Evolutionary conservation across 2,329 filamentous ascomycete genomes (phyloP).

Genomic region (Apiospora hydei): DNA sequence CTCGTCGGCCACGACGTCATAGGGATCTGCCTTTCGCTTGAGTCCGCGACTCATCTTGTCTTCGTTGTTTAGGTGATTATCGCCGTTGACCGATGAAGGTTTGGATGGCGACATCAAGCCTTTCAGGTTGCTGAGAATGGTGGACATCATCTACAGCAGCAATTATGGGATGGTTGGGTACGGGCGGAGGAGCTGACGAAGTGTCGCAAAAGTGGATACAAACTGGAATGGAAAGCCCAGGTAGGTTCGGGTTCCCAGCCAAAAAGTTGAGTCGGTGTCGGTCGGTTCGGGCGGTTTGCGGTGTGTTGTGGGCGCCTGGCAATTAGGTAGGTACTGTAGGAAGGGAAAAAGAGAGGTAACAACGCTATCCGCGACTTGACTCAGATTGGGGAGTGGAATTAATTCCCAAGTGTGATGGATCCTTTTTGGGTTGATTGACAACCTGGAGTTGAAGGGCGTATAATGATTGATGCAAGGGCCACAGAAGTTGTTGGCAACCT

Average conservation of each 20-base stretch:
- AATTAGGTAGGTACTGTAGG: too few relatives aligned
- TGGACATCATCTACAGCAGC: conserved; percentile 21
- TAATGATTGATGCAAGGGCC: conserved; percentile 9
- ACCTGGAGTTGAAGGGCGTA: not conserved
- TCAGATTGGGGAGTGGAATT: not conserved
- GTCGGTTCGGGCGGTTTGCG: not conserved
- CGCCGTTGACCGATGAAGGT: conserved; percentile 21
- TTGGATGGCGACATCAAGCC: conserved; percentile 16
- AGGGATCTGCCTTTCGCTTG: conserved; percentile 24
- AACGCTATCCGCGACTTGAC: not conserved
- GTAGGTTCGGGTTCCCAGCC: conserved; percentile 1
- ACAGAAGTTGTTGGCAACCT: not conserved
- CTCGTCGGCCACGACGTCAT: conserved; percentile 16
- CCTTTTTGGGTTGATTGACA: not conserved
- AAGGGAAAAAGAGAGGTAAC: not conserved
- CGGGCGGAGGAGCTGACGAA: conserved; percentile 20
- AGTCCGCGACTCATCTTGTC: conserved; percentile 13
- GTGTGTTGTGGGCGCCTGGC: not conserved
- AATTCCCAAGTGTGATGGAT: not conserved
- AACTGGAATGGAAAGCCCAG: conserved; percentile 9
- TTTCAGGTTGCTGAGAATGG: conserved; percentile 8
- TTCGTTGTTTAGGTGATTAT: conserved; percentile 19
- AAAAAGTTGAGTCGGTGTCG: conserved; percentile 10
- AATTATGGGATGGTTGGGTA: conserved; percentile 22
- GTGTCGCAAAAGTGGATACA: conserved; percentile 17